Conservation (phyloP, 345 rosid genomes). For the Salix koriyanagi region DNA sequence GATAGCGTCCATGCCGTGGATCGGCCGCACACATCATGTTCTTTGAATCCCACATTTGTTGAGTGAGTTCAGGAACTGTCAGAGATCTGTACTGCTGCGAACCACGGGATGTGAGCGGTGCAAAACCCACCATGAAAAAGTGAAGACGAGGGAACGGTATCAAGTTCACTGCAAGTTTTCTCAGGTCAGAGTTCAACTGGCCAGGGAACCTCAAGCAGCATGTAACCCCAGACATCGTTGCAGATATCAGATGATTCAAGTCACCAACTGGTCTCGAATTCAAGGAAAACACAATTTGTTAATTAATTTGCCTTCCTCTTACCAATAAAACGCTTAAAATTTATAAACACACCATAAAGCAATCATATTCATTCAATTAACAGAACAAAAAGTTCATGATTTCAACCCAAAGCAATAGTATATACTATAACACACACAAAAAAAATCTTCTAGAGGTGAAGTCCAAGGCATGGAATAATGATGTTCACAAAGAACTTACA, state of each 20-base stretch:
- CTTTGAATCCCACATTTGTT: conserved; percentile 33
- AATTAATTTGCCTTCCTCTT: too few species aligned
- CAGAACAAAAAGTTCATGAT: neutral
- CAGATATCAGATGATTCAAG: conserved; percentile 28
- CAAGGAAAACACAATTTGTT: neutral
- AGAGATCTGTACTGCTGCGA: conserved; percentile 27
- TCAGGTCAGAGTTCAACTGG: conserved; percentile 26
- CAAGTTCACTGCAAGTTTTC: conserved; percentile 26
- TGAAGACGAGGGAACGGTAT: conserved; percentile 34
- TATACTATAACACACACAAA: neutral
- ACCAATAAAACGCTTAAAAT: too few species aligned
- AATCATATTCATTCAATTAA: neutral
- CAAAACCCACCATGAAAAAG: conserved; percentile 33
- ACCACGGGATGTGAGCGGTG: conserved; percentile 29
- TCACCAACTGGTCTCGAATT: conserved; percentile 17
- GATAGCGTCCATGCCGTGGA: conserved; percentile 24
- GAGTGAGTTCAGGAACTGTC: conserved; percentile 27
- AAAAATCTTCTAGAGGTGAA: neutral
- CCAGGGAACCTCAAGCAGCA: conserved; percentile 33
- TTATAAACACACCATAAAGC: neutral
- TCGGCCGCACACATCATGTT: conserved; percentile 33
- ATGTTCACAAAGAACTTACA: conserved; percentile 7
- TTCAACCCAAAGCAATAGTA: neutral
- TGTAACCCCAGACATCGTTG: conserved; percentile 32
- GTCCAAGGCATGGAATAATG: neutral